These are phyloP conservation scores for Gliomastix tumulicola DNA, from an alignment of 2,329 filamentous ascomycete genomes.

Conservation along the genomic window DNA sequence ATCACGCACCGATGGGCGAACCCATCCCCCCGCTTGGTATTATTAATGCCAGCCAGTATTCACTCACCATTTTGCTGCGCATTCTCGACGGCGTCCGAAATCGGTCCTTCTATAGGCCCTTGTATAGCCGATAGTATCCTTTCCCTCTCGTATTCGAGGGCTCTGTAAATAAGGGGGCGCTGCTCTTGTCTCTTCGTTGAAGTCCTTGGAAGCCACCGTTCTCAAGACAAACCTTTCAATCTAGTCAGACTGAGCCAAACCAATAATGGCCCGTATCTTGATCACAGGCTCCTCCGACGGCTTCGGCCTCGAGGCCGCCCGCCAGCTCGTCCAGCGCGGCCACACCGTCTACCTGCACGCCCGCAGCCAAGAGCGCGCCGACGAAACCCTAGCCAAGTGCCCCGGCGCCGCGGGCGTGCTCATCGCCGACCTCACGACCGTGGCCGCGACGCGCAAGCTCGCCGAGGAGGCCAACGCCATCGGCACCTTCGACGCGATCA, in stretches of 20 bases:
- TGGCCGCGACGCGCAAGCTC: constrained; percentile 10
- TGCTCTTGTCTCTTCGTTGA: neutral
- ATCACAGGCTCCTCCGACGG: constrained; percentile 16
- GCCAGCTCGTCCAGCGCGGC: constrained; percentile 11
- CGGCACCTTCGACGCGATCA: constrained; percentile 11
- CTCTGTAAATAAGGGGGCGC: too few relatives aligned
- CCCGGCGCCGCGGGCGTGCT: constrained; percentile 10
- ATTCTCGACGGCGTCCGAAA: too few relatives aligned
- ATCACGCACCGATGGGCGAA: too few relatives aligned
- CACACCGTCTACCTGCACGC: constrained; percentile 14
- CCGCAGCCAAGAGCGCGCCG: constrained; percentile 10
- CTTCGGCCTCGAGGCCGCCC: constrained; percentile 12
- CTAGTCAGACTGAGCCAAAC: too few relatives aligned
- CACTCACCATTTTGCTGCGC: too few relatives aligned
- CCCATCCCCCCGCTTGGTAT: too few relatives aligned
- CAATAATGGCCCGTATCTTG: constrained; percentile 14
- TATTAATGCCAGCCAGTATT: too few relatives aligned
- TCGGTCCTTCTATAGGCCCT: too few relatives aligned
- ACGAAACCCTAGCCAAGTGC: constrained; percentile 6
- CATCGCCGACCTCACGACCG: constrained; percentile 10
- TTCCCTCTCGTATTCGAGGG: too few relatives aligned
- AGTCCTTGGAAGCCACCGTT: too few relatives aligned
- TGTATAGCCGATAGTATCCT: too few relatives aligned
- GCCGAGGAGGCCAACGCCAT: constrained; percentile 12
- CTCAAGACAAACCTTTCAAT: too few relatives aligned